Percentiles rank a stretch among this genome's conserved stretches.
phyloP scores from a whole-genome alignment of 768 basidiomycete species.

The Cyclocybe cylindracea region DNA sequence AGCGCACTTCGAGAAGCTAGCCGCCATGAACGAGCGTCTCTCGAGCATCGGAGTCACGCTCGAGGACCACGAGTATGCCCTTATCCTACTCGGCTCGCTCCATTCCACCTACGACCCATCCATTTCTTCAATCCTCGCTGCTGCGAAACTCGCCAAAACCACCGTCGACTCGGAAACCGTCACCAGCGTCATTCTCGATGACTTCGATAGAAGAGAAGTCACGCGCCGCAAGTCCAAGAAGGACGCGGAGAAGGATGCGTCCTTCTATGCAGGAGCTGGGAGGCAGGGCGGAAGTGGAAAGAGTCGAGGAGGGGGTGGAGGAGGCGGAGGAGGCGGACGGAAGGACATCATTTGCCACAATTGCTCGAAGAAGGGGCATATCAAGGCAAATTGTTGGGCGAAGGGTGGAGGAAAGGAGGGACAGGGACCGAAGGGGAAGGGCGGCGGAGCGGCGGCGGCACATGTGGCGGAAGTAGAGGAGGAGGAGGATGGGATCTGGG shows the following conservation, averaged over 20 bases:
- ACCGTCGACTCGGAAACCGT: constrained; percentile 4
- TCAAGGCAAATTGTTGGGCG: no score
- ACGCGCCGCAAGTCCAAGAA: no score
- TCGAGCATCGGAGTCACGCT: constrained; percentile 7
- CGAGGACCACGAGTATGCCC: constrained; percentile 4
- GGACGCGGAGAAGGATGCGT: no score
- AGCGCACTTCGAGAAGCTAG: constrained; percentile 17
- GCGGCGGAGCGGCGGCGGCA: not conserved
- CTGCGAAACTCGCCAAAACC: constrained; percentile 8
- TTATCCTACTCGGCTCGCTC: constrained; percentile 13
- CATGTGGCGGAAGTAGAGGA: constrained; percentile 4
- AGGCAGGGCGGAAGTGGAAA: no score
- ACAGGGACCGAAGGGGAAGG: constrained; percentile 21
- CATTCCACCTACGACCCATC: constrained; percentile 14
- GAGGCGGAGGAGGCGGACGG: no score
- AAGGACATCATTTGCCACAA: no score
- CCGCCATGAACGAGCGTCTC: constrained; percentile 10
- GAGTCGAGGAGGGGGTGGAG: no score
- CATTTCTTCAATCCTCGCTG: constrained; percentile 11
- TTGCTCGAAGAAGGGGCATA: constrained; percentile 30
- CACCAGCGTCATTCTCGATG: no score
- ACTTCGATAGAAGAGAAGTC: no score
- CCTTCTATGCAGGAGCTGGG: no score
- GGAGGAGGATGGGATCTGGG: constrained; percentile 4
- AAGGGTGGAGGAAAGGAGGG: constrained; percentile 37